Evolutionary conservation across 1,284 basidiomycete genomes (phyloP).

Genomic region (Flammula alnicola): DNA sequence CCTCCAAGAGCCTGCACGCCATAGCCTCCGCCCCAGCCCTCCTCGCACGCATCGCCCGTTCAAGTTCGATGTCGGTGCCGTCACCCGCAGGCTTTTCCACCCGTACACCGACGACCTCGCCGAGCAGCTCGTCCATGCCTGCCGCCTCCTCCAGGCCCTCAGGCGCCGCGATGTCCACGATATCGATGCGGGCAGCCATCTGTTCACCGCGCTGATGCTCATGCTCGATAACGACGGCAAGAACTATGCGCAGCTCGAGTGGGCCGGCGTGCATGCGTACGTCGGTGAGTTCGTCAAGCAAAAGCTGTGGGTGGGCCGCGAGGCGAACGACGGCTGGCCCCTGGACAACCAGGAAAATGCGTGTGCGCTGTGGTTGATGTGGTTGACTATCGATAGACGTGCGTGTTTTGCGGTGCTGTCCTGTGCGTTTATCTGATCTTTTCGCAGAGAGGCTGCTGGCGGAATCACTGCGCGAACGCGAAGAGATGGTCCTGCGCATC

Average conservation of each 20-base stretch:
- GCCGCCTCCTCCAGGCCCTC: constrained; percentile 45
- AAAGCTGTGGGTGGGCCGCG: constrained; percentile 46
- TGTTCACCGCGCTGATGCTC: constrained; percentile 68
- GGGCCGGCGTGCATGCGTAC: constrained; percentile 51
- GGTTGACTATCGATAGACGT: constrained; percentile 61
- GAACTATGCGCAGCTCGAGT: constrained; percentile 65
- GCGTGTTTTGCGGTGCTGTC: constrained; percentile 10
- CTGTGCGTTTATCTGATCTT: not conserved
- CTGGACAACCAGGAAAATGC: constrained; percentile 51
- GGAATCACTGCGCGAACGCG: constrained; percentile 44
- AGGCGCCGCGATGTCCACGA: constrained; percentile 28
- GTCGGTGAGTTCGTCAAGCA: constrained; percentile 50
- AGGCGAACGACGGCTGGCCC: constrained; percentile 56
- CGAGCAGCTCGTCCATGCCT: constrained; percentile 53
- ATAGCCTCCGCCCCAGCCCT: constrained; percentile 48
- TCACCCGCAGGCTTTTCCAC: constrained; percentile 56
- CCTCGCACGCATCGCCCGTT: constrained; percentile 62
- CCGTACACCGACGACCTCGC: constrained; percentile 41
- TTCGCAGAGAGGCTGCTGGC: constrained; percentile 49
- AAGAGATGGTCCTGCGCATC: constrained; percentile 52
- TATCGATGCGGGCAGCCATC: constrained; percentile 11
- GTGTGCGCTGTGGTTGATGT: constrained; percentile 66
- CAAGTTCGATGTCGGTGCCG: constrained; percentile 62
- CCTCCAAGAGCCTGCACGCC: constrained; percentile 48
- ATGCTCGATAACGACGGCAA: constrained; percentile 78